Conservation (phyloP, 2,329 filamentous ascomycete genomes). For the Lecanosticta acicola region DNA sequence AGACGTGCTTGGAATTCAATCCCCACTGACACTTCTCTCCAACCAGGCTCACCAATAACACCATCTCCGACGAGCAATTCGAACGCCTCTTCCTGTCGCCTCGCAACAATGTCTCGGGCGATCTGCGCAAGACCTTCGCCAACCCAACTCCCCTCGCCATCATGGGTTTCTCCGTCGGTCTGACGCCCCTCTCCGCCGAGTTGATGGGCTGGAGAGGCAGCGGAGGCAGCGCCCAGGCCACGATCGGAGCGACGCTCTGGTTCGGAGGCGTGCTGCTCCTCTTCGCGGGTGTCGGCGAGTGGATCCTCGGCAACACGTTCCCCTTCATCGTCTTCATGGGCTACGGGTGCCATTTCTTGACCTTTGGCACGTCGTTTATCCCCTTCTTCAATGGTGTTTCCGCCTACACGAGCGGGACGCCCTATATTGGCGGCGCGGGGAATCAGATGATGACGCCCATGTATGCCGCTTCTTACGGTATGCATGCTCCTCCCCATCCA, state of each 20-base stretch:
- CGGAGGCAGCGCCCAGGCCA: conserved; percentile 8
- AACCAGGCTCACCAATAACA: conserved; percentile 18
- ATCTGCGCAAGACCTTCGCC: conserved; percentile 20
- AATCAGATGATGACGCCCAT: conserved; percentile 13
- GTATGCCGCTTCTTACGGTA: conserved; percentile 19
- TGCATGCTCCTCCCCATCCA: not conserved
- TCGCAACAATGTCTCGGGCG: conserved; percentile 12
- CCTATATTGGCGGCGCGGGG: conserved; percentile 10
- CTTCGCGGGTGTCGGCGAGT: conserved; percentile 33
- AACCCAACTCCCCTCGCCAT: conserved; percentile 21
- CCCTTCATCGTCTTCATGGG: conserved; percentile 24
- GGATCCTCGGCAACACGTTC: conserved; percentile 34
- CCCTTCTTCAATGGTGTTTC: conserved; percentile 18
- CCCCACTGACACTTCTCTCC: no score
- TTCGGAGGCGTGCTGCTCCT: conserved; percentile 33
- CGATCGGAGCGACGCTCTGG: conserved; percentile 27
- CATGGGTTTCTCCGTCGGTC: conserved; percentile 19
- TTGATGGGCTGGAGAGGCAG: conserved; percentile 16
- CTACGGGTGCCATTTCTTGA: conserved; percentile 21
- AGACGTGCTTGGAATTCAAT: no score
- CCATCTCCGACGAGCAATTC: conserved; percentile 24
- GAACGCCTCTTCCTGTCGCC: conserved; percentile 23
- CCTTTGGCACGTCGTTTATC: conserved; percentile 17
- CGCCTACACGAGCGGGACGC: conserved; percentile 17
- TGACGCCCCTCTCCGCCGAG: conserved; percentile 17